Conservation (phyloP, 192 early-diverging fungal genomes). For the Allomyces macrogynus region DNA sequence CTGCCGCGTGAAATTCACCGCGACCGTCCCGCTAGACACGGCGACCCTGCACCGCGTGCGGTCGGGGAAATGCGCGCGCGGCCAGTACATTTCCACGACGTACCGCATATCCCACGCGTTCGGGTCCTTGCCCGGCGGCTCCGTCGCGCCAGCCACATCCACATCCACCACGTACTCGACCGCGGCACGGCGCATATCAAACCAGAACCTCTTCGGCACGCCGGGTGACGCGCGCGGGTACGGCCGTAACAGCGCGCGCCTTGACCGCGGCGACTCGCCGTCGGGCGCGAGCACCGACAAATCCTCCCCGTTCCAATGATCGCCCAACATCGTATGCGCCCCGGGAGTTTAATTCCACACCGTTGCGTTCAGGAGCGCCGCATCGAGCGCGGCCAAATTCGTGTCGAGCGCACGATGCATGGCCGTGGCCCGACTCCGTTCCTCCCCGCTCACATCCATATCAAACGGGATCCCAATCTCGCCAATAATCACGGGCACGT, state of each 20-base stretch:
- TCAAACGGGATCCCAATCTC: constrained; percentile 36
- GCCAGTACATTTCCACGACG: not conserved
- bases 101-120: not conserved
- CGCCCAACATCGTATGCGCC: constrained; percentile 22
- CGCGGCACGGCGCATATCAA: not conserved
- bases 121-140: too few relatives aligned
- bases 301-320: constrained; percentile 34
- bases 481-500: constrained; percentile 22
- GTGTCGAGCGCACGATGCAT: constrained; percentile 23
- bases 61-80: not conserved
- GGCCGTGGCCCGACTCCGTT: constrained; percentile 7
- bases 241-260: not conserved
- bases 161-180: not conserved
- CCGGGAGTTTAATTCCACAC: constrained; percentile 35
- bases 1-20: not conserved
- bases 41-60: not conserved
- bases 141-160: not conserved
- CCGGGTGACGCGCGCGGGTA: not conserved
- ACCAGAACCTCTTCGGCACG: not conserved
- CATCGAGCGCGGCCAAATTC: constrained; percentile 21
- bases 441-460: constrained; percentile 12
- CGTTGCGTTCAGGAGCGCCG: constrained; percentile 22
- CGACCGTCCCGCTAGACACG: not conserved
- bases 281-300: constrained; percentile 10
- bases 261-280: not conserved